A percentile compares a stretch with the other conserved stretches of the same genome.
Evolutionary conservation across 306 rosid species (phyloP).

Genomic region (Coriaria nepalensis): DNA sequence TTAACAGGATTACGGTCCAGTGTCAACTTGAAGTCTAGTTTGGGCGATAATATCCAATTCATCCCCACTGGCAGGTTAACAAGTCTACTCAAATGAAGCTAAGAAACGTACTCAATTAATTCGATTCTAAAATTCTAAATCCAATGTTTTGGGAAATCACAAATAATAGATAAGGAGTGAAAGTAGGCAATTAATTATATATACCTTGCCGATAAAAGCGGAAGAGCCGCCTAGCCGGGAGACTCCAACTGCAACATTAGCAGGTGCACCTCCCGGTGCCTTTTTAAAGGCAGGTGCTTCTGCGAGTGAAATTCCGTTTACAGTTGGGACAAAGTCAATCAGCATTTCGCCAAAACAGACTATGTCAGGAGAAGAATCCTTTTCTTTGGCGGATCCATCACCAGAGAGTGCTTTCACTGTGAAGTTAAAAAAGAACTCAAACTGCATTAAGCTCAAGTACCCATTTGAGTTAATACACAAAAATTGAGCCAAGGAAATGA

Average conservation of each 20-base stretch:
- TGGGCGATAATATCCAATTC: too few relatives aligned
- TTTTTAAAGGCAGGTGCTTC: slow-evolving; percentile 88
- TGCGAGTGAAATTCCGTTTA: slow-evolving; percentile 68
- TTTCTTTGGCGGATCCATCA: slow-evolving; percentile 36
- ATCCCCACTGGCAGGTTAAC: too few relatives aligned
- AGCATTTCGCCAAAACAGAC: slow-evolving; percentile 95
- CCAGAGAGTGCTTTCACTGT: slow-evolving; percentile 54
- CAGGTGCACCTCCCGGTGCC: slow-evolving; percentile 99
- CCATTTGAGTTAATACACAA: too few relatives aligned
- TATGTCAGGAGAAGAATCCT: slow-evolving; percentile 56
- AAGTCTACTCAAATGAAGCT: too few relatives aligned
- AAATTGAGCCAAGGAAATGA: too few relatives aligned
- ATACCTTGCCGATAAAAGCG: slow-evolving; percentile 93
- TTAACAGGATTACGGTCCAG: too few relatives aligned
- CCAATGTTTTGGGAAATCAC: too few relatives aligned
- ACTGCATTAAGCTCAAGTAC: background rate
- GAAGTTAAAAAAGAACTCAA: background rate
- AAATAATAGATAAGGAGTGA: background rate
- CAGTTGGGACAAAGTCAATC: slow-evolving; percentile 88
- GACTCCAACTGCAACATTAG: slow-evolving; percentile 94
- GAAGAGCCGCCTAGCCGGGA: slow-evolving; percentile 90
- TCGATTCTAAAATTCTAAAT: too few relatives aligned
- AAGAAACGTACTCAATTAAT: too few relatives aligned
- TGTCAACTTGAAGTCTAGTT: too few relatives aligned
- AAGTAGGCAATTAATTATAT: background rate